Evolutionary conservation across 345 rosid species (phyloP).

Genomic region (Microthlaspi erraticum): DNA sequence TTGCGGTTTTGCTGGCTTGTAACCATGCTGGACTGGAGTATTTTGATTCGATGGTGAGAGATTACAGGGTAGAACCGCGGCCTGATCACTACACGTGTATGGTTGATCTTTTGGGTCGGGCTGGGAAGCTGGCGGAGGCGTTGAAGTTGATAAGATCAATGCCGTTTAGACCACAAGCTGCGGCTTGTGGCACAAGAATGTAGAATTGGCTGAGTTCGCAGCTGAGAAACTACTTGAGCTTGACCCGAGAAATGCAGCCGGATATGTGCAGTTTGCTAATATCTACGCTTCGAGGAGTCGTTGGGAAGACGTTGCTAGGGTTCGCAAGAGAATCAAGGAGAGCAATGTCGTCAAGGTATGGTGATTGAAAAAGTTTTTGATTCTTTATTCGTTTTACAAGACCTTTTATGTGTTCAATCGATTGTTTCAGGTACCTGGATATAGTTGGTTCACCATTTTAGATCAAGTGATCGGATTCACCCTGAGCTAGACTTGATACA

Average conservation of each 20-base stretch:
- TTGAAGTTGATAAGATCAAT: constrained; percentile 56
- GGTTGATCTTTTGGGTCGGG: constrained; percentile 77
- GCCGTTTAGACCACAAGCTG: constrained; percentile 65
- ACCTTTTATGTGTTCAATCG: background rate
- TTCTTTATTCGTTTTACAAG: background rate
- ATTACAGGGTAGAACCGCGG: constrained; percentile 58
- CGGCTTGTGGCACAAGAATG: constrained; percentile 73
- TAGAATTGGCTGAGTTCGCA: constrained; percentile 65
- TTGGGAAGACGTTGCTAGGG: constrained; percentile 68
- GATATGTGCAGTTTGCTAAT: constrained; percentile 73
- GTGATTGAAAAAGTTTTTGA: background rate
- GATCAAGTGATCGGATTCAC: constrained; percentile 68
- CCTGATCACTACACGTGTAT: constrained; percentile 71
- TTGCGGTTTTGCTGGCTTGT: constrained; percentile 64
- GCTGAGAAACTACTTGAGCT: constrained; percentile 58
- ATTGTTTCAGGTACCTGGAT: constrained; percentile 56
- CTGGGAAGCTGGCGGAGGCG: constrained; percentile 66
- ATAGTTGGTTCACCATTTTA: constrained; percentile 74
- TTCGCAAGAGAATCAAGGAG: constrained; percentile 60
- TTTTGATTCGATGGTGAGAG: constrained; percentile 57
- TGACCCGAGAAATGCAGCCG: constrained; percentile 63
- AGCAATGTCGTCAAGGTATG: constrained; percentile 56
- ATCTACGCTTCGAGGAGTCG: constrained; percentile 57
- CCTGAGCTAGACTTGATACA: constrained; percentile 62
- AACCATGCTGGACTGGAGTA: constrained; percentile 68